phyloP scores from a whole-genome alignment of 75 land plant genomes.

The Pseudotsuga menziesii region DNA sequence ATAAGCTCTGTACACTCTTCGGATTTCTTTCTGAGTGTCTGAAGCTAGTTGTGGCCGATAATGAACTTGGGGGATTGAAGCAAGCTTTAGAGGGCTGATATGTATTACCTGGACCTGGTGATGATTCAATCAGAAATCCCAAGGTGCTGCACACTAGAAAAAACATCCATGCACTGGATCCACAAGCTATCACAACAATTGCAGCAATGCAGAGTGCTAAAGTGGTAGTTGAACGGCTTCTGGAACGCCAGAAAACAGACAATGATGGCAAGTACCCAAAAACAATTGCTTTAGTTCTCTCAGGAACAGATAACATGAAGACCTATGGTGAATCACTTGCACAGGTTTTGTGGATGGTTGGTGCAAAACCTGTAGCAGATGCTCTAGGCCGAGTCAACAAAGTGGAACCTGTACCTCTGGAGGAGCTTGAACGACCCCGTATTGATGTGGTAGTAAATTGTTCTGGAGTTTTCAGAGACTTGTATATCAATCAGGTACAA shows the following conservation, averaged over 20 bases:
- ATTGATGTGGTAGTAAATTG: conserved; percentile 99
- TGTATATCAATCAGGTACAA: conserved; percentile 98
- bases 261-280: conserved; percentile 98
- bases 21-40: conserved; percentile 80
- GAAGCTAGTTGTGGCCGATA: conserved; percentile 92
- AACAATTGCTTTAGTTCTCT: conserved; percentile 93
- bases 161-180: conserved; percentile 98
- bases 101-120: conserved; percentile 99
- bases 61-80: conserved; percentile 85
- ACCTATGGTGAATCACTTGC: conserved; percentile 99
- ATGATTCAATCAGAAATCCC: conserved; percentile 97
- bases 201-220: conserved; percentile 98
- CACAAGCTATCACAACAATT: conserved; percentile 92
- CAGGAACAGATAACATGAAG: conserved; percentile 99
- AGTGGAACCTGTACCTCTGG: conserved; percentile 86
- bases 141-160: conserved; percentile 98
- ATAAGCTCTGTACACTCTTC: conserved; percentile 67
- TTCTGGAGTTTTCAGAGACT: conserved; percentile 98
- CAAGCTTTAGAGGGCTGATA: conserved; percentile 93
- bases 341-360: conserved; percentile 98
- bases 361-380: conserved; percentile 89
- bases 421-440: conserved; percentile 96
- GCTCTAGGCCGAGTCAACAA: conserved; percentile 96
- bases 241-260: conserved; percentile 89
- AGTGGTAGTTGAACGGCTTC: conserved; percentile 86